These are phyloP conservation scores for Zhuliangozyma blackwelliae DNA, from an alignment of 1,139 yeast species.

Conservation along the genomic window DNA sequence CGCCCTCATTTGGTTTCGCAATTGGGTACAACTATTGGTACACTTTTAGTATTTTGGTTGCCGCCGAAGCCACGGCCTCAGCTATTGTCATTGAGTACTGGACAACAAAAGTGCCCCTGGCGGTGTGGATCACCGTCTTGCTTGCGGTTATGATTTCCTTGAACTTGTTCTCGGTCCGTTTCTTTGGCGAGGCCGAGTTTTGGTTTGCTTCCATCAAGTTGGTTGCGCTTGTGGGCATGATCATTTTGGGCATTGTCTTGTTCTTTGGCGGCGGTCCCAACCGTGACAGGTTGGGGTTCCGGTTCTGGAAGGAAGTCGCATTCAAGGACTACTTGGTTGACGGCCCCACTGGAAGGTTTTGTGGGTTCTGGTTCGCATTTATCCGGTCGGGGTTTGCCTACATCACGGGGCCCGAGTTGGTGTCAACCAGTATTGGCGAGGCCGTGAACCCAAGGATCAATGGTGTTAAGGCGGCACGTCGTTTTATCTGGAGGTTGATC, in stretches of 20 bases:
- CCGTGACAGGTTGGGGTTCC: slow-evolving; percentile 56
- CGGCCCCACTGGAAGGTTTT: slow-evolving; percentile 58
- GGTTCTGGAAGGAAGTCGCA: slow-evolving; percentile 57
- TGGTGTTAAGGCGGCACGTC: slow-evolving; percentile 41
- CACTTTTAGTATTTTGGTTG: slow-evolving; percentile 45
- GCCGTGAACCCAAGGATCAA: slow-evolving; percentile 42
- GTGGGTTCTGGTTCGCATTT: slow-evolving; percentile 38
- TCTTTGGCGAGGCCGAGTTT: slow-evolving; percentile 64
- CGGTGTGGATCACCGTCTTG: slow-evolving; percentile 54
- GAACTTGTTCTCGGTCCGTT: slow-evolving; percentile 43
- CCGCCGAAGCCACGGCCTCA: slow-evolving; percentile 50
- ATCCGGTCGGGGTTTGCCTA: slow-evolving; percentile 39
- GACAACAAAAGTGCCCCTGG: slow-evolving; percentile 45
- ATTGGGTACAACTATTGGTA: slow-evolving; percentile 48
- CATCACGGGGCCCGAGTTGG: slow-evolving; percentile 34
- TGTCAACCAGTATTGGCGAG: slow-evolving; percentile 40
- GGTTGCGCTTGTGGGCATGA: slow-evolving; percentile 33
- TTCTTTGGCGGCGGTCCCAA: slow-evolving; percentile 53
- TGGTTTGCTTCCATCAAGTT: slow-evolving; percentile 58
- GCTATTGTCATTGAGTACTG: slow-evolving; percentile 54
- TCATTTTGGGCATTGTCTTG: slow-evolving; percentile 37
- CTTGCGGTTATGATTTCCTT: slow-evolving; percentile 34
- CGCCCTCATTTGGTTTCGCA: slow-evolving; percentile 41
- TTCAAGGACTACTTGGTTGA: slow-evolving; percentile 40
- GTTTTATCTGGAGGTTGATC: slow-evolving; percentile 45